Conservation (phyloP, 2,329 filamentous ascomycete species). For the Dactylella cylindrospora region DNA sequence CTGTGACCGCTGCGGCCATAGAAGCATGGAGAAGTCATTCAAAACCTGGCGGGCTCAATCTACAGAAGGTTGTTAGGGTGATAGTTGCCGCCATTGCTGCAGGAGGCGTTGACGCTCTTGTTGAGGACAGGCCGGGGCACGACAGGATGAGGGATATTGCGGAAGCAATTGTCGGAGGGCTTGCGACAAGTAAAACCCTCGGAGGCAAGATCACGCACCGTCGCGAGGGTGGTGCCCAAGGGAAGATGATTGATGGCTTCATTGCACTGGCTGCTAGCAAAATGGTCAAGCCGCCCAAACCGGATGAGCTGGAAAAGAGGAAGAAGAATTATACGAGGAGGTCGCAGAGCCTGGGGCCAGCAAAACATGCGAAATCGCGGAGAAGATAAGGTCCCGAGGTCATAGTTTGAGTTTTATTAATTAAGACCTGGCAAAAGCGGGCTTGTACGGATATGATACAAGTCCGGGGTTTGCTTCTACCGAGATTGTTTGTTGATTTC, state of each 20-base stretch:
- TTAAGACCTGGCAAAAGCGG: too few species aligned
- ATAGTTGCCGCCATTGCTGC: conserved; percentile 34
- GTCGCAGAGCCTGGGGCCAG: conserved; percentile 21
- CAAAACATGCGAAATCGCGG: conserved; percentile 1
- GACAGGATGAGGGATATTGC: conserved; percentile 35
- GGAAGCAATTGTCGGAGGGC: conserved; percentile 30
- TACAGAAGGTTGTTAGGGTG: conserved; percentile 32
- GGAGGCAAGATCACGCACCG: conserved; percentile 42
- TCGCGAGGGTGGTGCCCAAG: conserved; percentile 33
- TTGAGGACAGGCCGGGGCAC: conserved; percentile 28
- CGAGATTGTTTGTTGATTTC: too few species aligned
- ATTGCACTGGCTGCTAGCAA: conserved; percentile 40
- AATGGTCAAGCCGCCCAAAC: conserved; percentile 38
- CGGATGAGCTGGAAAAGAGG: conserved; percentile 25
- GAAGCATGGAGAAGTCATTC: conserved; percentile 41
- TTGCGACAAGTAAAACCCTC: conserved; percentile 32
- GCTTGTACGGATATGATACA: too few species aligned
- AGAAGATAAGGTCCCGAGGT: conserved; percentile 1
- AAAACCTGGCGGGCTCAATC: conserved; percentile 32
- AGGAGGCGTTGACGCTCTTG: conserved; percentile 32
- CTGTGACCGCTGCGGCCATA: conserved; percentile 35
- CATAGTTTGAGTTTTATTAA: conserved; percentile 8
- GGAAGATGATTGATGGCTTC: conserved; percentile 41
- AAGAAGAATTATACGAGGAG: conserved; percentile 26
- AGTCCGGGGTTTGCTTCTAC: too few species aligned